Evolutionary conservation across 2,329 filamentous ascomycete genomes (phyloP).

Genomic region (Venturia oleaginea): DNA sequence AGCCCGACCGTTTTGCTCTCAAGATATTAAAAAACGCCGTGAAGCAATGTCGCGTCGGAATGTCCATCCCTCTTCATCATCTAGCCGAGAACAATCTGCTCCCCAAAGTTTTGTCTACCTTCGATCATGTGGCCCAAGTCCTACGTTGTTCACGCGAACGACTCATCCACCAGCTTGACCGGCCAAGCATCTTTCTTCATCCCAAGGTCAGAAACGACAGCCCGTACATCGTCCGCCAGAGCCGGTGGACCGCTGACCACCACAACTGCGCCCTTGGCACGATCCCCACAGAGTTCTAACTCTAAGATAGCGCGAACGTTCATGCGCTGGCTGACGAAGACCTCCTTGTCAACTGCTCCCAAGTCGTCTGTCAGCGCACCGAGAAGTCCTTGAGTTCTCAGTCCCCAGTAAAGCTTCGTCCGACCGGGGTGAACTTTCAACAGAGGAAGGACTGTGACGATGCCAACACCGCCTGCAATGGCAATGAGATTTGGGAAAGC

Average conservation of each 20-base stretch:
- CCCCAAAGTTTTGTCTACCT: constrained; percentile 23
- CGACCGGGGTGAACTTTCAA: constrained; percentile 18
- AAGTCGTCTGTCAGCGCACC: background rate
- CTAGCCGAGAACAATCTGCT: too few species aligned
- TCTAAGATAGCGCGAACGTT: constrained; percentile 26
- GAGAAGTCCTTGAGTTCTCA: background rate
- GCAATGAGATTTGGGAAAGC: constrained; percentile 19
- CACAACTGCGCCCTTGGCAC: constrained; percentile 26
- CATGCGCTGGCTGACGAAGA: constrained; percentile 1
- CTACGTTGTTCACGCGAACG: constrained; percentile 33
- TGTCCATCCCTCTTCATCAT: too few species aligned
- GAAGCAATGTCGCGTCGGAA: too few species aligned
- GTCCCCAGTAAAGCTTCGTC: background rate
- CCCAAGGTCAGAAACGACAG: constrained; percentile 30
- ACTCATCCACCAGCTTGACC: constrained; percentile 41
- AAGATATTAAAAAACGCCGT: too few species aligned
- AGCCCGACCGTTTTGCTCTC: too few species aligned
- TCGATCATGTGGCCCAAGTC: too few species aligned
- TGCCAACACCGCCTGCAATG: constrained; percentile 39
- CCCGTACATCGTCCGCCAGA: constrained; percentile 38
- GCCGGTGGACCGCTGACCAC: constrained; percentile 37
- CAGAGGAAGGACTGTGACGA: constrained; percentile 35
- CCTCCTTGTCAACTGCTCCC: constrained; percentile 16
- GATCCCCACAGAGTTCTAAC: constrained; percentile 26
- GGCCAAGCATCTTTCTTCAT: constrained; percentile 24